A percentile compares a stretch with the other conserved stretches of the same genome.
Conservation (phyloP, 345 rosid species). For the Passiflora organensis region DNA sequence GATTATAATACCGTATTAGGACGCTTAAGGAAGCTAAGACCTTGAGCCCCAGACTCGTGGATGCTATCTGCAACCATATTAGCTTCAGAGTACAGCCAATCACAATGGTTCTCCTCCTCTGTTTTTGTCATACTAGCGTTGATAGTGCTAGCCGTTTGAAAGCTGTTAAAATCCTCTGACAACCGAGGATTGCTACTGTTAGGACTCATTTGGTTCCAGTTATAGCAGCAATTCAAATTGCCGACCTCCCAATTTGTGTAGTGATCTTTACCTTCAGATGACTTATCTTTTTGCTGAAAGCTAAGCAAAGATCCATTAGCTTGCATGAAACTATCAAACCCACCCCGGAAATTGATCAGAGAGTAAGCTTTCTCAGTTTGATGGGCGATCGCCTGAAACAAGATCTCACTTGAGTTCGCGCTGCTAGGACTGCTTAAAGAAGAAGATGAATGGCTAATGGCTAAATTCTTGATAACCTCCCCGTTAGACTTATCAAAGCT, state of each 20-base stretch:
- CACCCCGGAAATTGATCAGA: constrained; percentile 53
- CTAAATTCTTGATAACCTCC: constrained; percentile 22
- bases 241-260: constrained; percentile 39
- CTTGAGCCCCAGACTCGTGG: constrained; percentile 36
- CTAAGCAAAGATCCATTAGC: constrained; percentile 58
- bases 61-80: constrained; percentile 36
- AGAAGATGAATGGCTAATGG: constrained; percentile 25
- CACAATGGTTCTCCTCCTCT: constrained; percentile 30
- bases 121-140: constrained; percentile 11
- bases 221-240: constrained; percentile 10
- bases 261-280: constrained; percentile 14
- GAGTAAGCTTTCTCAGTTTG: constrained; percentile 45
- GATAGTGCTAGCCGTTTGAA: constrained; percentile 32
- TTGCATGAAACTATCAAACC: constrained; percentile 18
- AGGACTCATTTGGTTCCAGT: constrained; percentile 36
- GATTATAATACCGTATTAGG: constrained; percentile 35
- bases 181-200: constrained; percentile 35
- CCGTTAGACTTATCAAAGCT: constrained; percentile 15
- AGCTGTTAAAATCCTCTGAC: constrained; percentile 31
- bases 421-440: constrained; percentile 40
- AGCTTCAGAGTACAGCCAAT: constrained; percentile 62
- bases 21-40: constrained; percentile 46
- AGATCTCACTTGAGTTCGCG: constrained; percentile 41
- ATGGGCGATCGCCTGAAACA: constrained; percentile 24
- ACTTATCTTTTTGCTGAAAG: constrained; percentile 43